Base-by-base conservation (phyloP, 257 asterid species). In the Capsicum baccatum region DNA sequence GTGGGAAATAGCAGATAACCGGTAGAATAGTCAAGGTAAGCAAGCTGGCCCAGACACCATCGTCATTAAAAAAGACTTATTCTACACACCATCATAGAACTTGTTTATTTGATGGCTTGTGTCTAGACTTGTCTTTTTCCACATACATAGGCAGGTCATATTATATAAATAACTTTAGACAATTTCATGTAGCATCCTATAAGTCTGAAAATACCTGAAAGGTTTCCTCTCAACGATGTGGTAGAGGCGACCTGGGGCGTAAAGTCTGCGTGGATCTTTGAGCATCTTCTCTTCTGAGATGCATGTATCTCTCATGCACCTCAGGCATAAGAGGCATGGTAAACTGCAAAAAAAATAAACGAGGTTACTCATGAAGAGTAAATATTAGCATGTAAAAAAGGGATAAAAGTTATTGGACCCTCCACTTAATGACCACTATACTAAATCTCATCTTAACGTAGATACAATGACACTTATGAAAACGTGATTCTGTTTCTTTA, bases 211-310 rank as follows among this genome's bases (percentile, higher is more conserved):
- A 59, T 82, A 95, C 98, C 98, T 93, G 88, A 92, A 91, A 59
- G 96, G 96, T 80, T 93, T 92, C 87, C 97, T 88, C 90, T 93
- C 97, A 15, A 93, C 97, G 79, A 95, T 92, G 91, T 95, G 98
- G 84, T 95, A 95, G 79, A 93, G 96, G 83, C 97, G 98, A 63
- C 98, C 97, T 6, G 98, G 97, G 80, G 97, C 96, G 83, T 92
- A 95, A 15, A 95, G 92, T 89, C 97, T 86, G 79, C 97, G 91
- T 68, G 94, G 93, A 84, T 95, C 98, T 88, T 91, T 95, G 80
- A 92, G 94, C 98, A 88, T 88, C 90, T 90, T 92, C 86, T 91
- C 95, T 89, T 95, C 97, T 4, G 97, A 74, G 84, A 92, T 91
- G 88, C 97, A 95, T 70, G 97, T 93, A 80, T 95, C 98, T 87